Base-by-base conservation (phyloP, 2,329 filamentous ascomycete species). In the Diaporthe sp. region DNA sequence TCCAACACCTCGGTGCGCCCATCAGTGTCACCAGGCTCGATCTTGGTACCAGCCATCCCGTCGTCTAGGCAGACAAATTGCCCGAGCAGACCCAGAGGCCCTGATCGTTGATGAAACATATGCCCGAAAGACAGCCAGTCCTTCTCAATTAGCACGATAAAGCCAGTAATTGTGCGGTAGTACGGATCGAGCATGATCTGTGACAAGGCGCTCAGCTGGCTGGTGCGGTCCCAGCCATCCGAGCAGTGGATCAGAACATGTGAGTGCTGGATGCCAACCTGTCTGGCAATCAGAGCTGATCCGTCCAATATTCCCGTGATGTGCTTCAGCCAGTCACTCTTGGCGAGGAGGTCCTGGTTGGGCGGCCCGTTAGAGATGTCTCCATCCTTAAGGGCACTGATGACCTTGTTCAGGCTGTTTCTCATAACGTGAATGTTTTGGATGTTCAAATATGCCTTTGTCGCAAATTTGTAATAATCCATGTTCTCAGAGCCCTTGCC, bases 341-440 rank as follows among this genome's bases (percentile, higher is more conserved):
- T 95, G 15, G 91, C 89, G 39, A 99, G 89, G 4, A 94, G 86
- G 49, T 98, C 95, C 80, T 92, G 91, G 82, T 94, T 98, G 1
- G 96, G 96, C 0, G 94, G 92, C 44, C 98, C 85, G 1, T 94
- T 91, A 0, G 95, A 94, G 39, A 98, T 89, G 82, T 99, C 97
- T 2, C 95, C 95, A 79, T 98, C 96, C 82, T 98, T 98, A 81
- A 99, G 87, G 4, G 95, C 94, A 77, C 98, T 96, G 72, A 98
- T 89, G 28, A 99, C 94, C 79, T 93, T 96, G 79, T 94, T 93
- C 46, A 99, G 88, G 2, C 96, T 98, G 77, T 94, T 94, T 74
- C 97, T 91, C 97, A 99, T 99, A 77, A 98, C 95, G 81, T 99
- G 97, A 76, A 99, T 98, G 82, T 99, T 99, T 83, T 97, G 96